Evolutionary conservation across 768 basidiomycete species (phyloP).

Genomic region (Trametes maxima): DNA sequence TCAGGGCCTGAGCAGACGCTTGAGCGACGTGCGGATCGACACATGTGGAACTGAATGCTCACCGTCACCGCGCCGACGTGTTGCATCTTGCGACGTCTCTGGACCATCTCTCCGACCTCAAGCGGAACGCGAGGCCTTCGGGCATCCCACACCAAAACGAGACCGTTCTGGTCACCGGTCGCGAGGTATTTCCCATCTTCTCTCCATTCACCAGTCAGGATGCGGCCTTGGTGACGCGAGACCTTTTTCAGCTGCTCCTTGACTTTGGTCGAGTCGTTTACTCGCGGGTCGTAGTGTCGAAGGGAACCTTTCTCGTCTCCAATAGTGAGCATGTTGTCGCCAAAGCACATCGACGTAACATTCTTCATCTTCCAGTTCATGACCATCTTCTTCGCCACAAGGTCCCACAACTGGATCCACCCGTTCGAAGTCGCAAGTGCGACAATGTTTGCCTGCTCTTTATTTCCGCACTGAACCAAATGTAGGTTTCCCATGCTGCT

Average conservation of each 20-base stretch:
- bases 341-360: constrained; percentile 68
- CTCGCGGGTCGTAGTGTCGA: constrained; percentile 71
- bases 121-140: constrained; percentile 50
- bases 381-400: constrained; percentile 55
- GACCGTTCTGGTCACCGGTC: constrained; percentile 75
- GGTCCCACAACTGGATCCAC: constrained; percentile 74
- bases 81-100: constrained; percentile 68
- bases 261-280: constrained; percentile 46
- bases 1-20: constrained; percentile 44
- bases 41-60: constrained; percentile 23
- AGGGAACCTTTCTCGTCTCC: constrained; percentile 73
- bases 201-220: constrained; percentile 70
- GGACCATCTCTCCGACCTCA: constrained; percentile 56
- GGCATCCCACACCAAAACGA: constrained; percentile 77
- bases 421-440: constrained; percentile 67
- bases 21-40: neutral
- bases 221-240: constrained; percentile 66
- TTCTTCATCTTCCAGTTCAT: constrained; percentile 60
- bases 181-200: constrained; percentile 67
- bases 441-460: constrained; percentile 43
- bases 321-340: constrained; percentile 61
- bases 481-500: constrained; percentile 49
- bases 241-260: constrained; percentile 66
- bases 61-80: constrained; percentile 64
- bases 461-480: constrained; percentile 42